Conservation (phyloP, 768 basidiomycete species). For the Amanita rimosa region DNA sequence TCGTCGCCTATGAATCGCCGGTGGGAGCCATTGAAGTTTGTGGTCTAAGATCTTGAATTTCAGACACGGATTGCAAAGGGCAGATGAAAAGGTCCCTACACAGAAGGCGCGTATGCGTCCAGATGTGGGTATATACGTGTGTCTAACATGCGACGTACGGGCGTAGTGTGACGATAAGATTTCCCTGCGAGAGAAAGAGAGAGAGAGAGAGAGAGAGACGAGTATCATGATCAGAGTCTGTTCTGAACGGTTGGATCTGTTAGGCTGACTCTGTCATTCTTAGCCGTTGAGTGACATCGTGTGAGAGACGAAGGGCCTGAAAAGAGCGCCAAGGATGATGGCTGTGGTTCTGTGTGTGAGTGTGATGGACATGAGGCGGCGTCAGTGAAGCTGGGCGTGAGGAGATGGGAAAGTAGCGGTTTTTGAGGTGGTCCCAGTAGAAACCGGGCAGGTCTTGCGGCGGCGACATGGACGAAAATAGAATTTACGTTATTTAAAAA, state of each 20-base stretch:
- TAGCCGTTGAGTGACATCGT: neutral
- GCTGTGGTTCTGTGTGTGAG: neutral
- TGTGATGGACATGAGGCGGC: constrained; percentile 3
- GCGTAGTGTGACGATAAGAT: constrained; percentile 28
- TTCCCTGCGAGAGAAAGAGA: constrained; percentile 27
- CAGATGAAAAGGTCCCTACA: constrained; percentile 19
- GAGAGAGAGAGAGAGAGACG: too few species aligned
- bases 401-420: constrained; percentile 47
- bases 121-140: constrained; percentile 19
- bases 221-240: neutral
- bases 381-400: constrained; percentile 19
- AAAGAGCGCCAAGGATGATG: neutral
- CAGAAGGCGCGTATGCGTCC: constrained; percentile 35
- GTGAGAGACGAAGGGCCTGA: neutral
- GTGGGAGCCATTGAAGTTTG: neutral
- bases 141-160: constrained; percentile 21
- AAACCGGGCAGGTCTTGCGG: constrained; percentile 42
- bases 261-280: constrained; percentile 2
- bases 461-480: constrained; percentile 26
- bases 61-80: neutral
- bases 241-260: neutral
- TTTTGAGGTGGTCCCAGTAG: constrained; percentile 38
- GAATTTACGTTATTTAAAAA: too few species aligned
- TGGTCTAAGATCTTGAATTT: constrained; percentile 1
- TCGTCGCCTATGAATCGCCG: constrained; percentile 40